phyloP scores from a whole-genome alignment of 2,329 filamentous ascomycete genomes.

The Fusarium guadeloupense region DNA sequence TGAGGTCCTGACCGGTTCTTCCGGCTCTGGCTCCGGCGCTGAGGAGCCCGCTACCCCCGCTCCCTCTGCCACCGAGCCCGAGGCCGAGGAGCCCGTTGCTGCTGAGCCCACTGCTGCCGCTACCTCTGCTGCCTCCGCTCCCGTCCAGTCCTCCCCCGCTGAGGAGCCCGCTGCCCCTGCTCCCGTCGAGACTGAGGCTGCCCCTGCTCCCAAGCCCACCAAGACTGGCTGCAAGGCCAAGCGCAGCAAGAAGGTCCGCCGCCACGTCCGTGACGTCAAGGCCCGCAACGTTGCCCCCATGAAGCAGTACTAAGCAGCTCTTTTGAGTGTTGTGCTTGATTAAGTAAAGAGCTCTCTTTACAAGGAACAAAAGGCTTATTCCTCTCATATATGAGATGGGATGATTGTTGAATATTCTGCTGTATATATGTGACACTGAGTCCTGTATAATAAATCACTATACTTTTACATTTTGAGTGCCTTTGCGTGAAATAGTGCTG shows the following conservation, averaged over 20 bases:
- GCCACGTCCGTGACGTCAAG: conserved; percentile 38
- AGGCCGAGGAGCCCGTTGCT: conserved; percentile 15
- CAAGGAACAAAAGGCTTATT: conserved; percentile 25
- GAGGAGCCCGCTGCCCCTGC: conserved; percentile 23
- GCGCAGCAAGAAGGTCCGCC: conserved; percentile 39
- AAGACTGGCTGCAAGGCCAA: conserved; percentile 34
- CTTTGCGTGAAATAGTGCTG: too few relatives aligned
- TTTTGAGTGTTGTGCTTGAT: conserved; percentile 32
- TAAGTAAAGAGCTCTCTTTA: conserved; percentile 13
- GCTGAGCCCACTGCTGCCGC: conserved; percentile 10
- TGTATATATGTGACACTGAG: conserved; percentile 43
- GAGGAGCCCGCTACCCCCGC: not conserved
- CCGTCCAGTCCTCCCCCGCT: conserved; percentile 25
- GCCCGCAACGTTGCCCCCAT: conserved; percentile 32
- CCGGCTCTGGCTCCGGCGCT: conserved; percentile 1
- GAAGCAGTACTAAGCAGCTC: conserved; percentile 10
- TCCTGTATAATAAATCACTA: conserved; percentile 28
- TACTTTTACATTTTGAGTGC: not conserved
- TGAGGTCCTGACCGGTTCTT: conserved; percentile 10
- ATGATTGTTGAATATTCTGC: conserved; percentile 41
- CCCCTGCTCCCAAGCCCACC: conserved; percentile 25
- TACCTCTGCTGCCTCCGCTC: conserved; percentile 4
- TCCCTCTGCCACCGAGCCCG: conserved; percentile 13
- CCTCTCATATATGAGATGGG: conserved; percentile 10
- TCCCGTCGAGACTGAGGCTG: conserved; percentile 7